Evolutionary conservation across 2,329 filamentous ascomycete genomes (phyloP).

Genomic region (Stagonosporopsis vannaccii): DNA sequence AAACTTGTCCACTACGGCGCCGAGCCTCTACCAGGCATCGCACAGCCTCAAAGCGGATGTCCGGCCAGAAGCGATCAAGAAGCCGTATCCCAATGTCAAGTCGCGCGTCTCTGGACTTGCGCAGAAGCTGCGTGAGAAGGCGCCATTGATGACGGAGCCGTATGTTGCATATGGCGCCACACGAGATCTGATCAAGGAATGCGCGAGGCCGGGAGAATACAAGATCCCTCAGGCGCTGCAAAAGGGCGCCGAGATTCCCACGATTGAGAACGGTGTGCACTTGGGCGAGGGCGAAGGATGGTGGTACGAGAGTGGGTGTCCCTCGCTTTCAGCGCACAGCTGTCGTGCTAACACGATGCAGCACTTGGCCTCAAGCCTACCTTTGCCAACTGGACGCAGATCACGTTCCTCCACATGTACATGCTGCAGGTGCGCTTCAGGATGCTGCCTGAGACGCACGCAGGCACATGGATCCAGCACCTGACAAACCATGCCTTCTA

Average conservation of each 20-base stretch:
- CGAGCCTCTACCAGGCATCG: slow-evolving; percentile 35
- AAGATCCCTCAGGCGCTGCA: slow-evolving; percentile 72
- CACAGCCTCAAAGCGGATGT: slow-evolving; percentile 24
- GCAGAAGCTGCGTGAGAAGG: slow-evolving; percentile 41
- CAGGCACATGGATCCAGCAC: slow-evolving; percentile 84
- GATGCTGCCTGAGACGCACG: slow-evolving; percentile 73
- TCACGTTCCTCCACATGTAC: slow-evolving; percentile 97
- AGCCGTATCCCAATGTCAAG: slow-evolving; percentile 22
- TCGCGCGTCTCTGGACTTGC: slow-evolving; percentile 34
- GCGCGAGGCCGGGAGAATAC: slow-evolving; percentile 77
- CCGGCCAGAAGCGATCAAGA: slow-evolving; percentile 28
- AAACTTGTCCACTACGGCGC: slow-evolving; percentile 34
- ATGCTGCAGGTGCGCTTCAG: slow-evolving; percentile 84
- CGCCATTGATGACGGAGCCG: slow-evolving; percentile 58
- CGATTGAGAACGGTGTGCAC: slow-evolving; percentile 81
- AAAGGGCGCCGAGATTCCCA: slow-evolving; percentile 71
- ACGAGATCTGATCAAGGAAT: slow-evolving; percentile 78
- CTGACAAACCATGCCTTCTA: slow-evolving; percentile 96
- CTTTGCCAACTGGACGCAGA: slow-evolving; percentile 94
- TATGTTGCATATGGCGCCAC: slow-evolving; percentile 84
- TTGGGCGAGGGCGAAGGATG: slow-evolving; percentile 75
- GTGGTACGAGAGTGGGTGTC: slow-evolving; percentile 78
- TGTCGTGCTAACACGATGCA: slow-evolving; percentile 49
- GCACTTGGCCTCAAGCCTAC: slow-evolving; percentile 82
- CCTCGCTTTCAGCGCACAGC: too few relatives aligned